Evolutionary conservation across 345 rosid genomes (phyloP), one percentile per base, ranked within the genome.

Genomic region (Euphorbia pulcherrima): DNA sequence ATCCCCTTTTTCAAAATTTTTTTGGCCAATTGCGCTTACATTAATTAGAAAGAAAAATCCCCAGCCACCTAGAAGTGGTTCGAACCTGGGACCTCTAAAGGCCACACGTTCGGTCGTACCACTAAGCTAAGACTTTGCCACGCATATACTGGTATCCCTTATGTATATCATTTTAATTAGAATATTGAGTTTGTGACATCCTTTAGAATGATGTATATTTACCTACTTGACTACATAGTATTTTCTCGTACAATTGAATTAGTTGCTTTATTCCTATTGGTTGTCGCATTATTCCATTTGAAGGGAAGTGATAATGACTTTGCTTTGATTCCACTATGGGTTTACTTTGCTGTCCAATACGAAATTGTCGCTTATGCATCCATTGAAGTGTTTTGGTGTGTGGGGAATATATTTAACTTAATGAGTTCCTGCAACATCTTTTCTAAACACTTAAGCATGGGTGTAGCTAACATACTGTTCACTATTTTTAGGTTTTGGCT

Each of bases 401-500:
- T 41, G 47, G n/a, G n/a, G n/a, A n/a, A n/a, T 41, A 11, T 41
- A 16, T 11, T 11, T 41, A 16, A 8, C 13, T 41, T 44, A 14
- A 44, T 44, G 50, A 44, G 50, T 44, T 6, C 20, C 16, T 0
- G 7, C 37, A 33, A 33, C 37, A 33, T 33, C 37, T 33, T 3
- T 33, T 33, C 7, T 33, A 33, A 33, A 33, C 37, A 33, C 37
- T 7, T 33, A 3, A 33, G 4, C 51, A 62, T 18, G 24, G 13
- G 14, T 26, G 51, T 0, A 18, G 12, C 46, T 60, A 23, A 62
- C 24, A 60, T 40, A 40, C 50, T 16, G 69, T 61, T 68, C 71
- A 62, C 51, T 77, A 72, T 58, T 72, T 39, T 74, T 79, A 95
- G 99, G 99, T 95, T 70, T 74, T 88, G 75, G 99, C 97, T 59